Percentiles rank a stretch among this genome's conserved stretches.
phyloP scores from a whole-genome alignment of 768 basidiomycete genomes.

The Pulveroboletus sp. region DNA sequence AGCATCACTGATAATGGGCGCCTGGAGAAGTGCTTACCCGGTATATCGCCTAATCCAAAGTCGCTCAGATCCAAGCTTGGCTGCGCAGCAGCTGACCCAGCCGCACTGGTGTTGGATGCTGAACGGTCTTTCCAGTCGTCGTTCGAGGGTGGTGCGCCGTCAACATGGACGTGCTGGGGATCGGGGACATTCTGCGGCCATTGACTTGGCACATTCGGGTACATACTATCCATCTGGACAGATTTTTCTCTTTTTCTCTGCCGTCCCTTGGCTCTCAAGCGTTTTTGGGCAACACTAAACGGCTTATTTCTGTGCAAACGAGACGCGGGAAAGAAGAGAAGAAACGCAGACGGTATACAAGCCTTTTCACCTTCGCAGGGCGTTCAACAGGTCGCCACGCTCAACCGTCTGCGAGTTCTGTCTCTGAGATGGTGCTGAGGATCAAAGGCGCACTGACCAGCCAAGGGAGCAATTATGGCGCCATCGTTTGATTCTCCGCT shows the following conservation, averaged over 20 bases:
- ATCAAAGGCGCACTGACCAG: constrained; percentile 34
- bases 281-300: constrained; percentile 39
- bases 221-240: constrained; percentile 43
- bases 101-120: constrained; percentile 19
- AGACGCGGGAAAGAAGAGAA: constrained; percentile 33
- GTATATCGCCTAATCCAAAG: constrained; percentile 39
- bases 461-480: constrained; percentile 18
- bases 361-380: constrained; percentile 38
- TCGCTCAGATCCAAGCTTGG: constrained; percentile 39
- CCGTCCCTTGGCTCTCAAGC: constrained; percentile 38
- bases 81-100: constrained; percentile 30
- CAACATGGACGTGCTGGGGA: constrained; percentile 30
- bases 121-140: constrained; percentile 39
- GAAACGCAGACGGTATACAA: constrained; percentile 36
- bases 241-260: constrained; percentile 36
- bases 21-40: constrained; percentile 37
- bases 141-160: constrained; percentile 27
- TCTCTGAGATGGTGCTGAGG: constrained; percentile 38
- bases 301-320: constrained; percentile 44
- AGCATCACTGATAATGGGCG: constrained; percentile 23
- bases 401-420: constrained; percentile 37
- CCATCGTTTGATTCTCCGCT: constrained; percentile 27
- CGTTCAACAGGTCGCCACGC: constrained; percentile 31
- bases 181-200: constrained; percentile 37
- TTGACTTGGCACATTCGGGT: constrained; percentile 40